phyloP scores from a whole-genome alignment of 2,329 filamentous ascomycete species.

The Pseudopyrenochaeta lycopersici region DNA sequence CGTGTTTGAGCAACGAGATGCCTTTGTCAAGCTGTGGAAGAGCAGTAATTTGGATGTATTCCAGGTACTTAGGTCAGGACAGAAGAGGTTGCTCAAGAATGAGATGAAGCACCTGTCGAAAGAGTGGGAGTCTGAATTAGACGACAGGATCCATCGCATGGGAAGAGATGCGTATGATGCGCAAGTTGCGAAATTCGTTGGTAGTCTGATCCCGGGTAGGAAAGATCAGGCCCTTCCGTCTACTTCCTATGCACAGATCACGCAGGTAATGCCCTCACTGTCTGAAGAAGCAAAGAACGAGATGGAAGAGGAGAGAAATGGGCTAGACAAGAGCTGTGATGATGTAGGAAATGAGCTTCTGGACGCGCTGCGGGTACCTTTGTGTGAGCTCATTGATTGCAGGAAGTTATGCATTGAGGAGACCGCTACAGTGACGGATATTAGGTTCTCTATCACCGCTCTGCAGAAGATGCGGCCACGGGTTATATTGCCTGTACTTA shows the following conservation, averaged over 20 bases:
- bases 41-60: conserved; percentile 18
- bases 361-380: conserved; percentile 13
- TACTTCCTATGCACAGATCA: neutral
- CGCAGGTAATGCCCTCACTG: too few relatives aligned
- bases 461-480: conserved; percentile 11
- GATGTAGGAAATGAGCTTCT: conserved; percentile 11
- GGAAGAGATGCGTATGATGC: conserved; percentile 11
- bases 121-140: conserved; percentile 20
- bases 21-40: conserved; percentile 27
- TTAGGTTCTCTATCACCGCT: conserved; percentile 15
- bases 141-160: conserved; percentile 1
- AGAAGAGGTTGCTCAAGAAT: conserved; percentile 26
- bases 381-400: neutral
- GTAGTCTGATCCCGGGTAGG: conserved; percentile 20
- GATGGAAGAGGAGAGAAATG: neutral
- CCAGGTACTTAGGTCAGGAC: conserved; percentile 1
- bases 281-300: neutral
- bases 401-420: neutral
- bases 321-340: neutral
- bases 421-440: conserved; percentile 9
- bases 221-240: conserved; percentile 8
- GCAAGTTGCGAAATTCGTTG: conserved; percentile 22
- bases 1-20: conserved; percentile 18
- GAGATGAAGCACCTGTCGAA: conserved; percentile 14
- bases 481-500: conserved; percentile 17